A percentile compares a stretch with the other conserved stretches of the same genome.
Evolutionary conservation across 371 early-diverging fungal genomes (phyloP).

Genomic region (Thermomucor indicae-seudaticae): DNA sequence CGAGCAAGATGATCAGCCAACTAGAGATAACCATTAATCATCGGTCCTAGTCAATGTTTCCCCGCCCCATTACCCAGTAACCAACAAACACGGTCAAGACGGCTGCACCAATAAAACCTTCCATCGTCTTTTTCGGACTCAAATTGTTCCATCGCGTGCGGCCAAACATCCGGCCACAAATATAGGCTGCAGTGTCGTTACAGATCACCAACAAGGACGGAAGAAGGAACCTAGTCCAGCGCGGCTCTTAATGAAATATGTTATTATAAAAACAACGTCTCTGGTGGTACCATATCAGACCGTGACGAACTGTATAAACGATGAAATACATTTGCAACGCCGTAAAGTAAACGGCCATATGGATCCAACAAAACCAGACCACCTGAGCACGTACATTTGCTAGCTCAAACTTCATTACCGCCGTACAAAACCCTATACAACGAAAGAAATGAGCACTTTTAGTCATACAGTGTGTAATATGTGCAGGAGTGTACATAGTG

Average conservation of each 20-base stretch:
- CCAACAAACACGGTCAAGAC: conserved; percentile 86
- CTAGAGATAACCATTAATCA: not conserved
- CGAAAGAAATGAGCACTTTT: too few relatives aligned
- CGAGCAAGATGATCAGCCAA: conserved; percentile 47
- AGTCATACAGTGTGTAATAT: too few relatives aligned
- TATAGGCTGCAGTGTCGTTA: conserved; percentile 98
- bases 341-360: conserved; percentile 90
- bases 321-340: conserved; percentile 90
- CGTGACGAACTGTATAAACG: conserved; percentile 95
- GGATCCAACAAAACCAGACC: conserved; percentile 93
- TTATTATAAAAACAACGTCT: not conserved
- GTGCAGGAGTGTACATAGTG: too few relatives aligned
- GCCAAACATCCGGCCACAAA: conserved; percentile 94
- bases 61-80: conserved; percentile 54
- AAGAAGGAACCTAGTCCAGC: conserved; percentile 62
- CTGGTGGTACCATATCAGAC: conserved; percentile 83
- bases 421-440: too few relatives aligned
- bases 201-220: conserved; percentile 91
- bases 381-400: too few relatives aligned
- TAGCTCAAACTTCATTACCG: too few relatives aligned
- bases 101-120: conserved; percentile 97
- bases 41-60: not conserved
- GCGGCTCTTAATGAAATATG: not conserved
- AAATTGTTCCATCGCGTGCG: conserved; percentile 89
- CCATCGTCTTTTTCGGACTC: conserved; percentile 99